Evolutionary conservation across 2,329 filamentous ascomycete genomes (phyloP).

Genomic region (Fusarium concolor): DNA sequence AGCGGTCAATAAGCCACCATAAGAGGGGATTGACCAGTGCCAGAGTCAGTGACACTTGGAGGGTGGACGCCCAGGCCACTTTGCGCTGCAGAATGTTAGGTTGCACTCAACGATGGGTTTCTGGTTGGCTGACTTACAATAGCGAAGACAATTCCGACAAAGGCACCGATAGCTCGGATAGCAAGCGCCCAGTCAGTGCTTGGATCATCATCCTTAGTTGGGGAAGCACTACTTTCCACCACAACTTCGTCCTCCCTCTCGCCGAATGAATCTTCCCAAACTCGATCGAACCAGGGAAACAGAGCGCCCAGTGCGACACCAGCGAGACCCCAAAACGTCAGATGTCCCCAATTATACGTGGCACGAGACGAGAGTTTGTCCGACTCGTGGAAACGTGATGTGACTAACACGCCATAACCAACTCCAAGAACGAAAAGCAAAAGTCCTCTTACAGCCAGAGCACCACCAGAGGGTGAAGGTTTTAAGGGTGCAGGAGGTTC

Average conservation of each 20-base stretch:
- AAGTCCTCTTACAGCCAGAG: constrained; percentile 66
- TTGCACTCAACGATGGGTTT: not conserved
- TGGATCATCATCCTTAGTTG: constrained; percentile 51
- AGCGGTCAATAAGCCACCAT: constrained; percentile 97
- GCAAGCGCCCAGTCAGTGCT: constrained; percentile 79
- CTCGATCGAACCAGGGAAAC: constrained; percentile 83
- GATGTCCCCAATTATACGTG: constrained; percentile 71
- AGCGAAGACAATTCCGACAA: constrained; percentile 71
- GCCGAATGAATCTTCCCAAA: constrained; percentile 72
- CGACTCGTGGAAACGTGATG: constrained; percentile 74
- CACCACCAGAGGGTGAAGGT: constrained; percentile 53
- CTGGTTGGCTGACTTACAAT: constrained; percentile 72
- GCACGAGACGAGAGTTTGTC: constrained; percentile 72
- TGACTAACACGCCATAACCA: constrained; percentile 84
- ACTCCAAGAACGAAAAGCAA: constrained; percentile 84
- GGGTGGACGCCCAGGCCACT: constrained; percentile 91
- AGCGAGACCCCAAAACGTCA: constrained; percentile 83
- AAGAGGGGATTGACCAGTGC: constrained; percentile 91
- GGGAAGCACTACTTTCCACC: constrained; percentile 45
- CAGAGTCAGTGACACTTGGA: constrained; percentile 91
- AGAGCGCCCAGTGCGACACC: constrained; percentile 83
- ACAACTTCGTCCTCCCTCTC: constrained; percentile 49
- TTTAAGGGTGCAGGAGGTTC: constrained; percentile 44
- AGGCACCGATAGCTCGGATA: constrained; percentile 68
- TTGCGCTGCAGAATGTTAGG: constrained; percentile 71